phyloP scores from a whole-genome alignment of 768 basidiomycete species.

The Pholiota conissans region DNA sequence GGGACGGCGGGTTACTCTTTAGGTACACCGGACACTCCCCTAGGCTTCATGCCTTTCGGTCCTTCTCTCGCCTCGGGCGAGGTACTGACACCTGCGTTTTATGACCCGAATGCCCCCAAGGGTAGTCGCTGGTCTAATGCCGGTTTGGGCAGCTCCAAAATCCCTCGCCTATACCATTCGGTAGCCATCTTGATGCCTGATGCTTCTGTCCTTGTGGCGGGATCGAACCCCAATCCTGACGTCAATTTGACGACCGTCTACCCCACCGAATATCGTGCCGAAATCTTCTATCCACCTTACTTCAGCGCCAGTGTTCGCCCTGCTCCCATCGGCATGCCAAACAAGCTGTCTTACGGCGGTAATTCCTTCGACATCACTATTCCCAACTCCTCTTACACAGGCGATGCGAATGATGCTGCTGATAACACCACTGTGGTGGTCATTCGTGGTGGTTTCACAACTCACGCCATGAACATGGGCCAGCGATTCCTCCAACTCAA shows the following conservation, averaged over 20 bases:
- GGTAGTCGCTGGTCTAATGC: slow-evolving; percentile 76
- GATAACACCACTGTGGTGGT: slow-evolving; percentile 75
- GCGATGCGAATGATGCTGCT: slow-evolving; percentile 66
- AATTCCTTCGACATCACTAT: slow-evolving; percentile 73
- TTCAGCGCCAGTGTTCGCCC: slow-evolving; percentile 74
- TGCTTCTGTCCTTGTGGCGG: slow-evolving; percentile 83
- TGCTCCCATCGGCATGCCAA: slow-evolving; percentile 64
- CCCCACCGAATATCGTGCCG: slow-evolving; percentile 79
- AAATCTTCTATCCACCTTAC: slow-evolving; percentile 92
- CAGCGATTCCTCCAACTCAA: slow-evolving; percentile 82
- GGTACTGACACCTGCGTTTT: slow-evolving; percentile 74
- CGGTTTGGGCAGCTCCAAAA: slow-evolving; percentile 58
- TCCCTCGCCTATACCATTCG: slow-evolving; percentile 90
- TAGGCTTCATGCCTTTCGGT: slow-evolving; percentile 62
- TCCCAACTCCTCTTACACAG: slow-evolving; percentile 62
- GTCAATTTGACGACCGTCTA: slow-evolving; percentile 59
- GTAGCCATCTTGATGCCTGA: slow-evolving; percentile 87
- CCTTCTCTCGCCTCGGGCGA: slow-evolving; percentile 81
- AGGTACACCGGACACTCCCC: slow-evolving; percentile 46
- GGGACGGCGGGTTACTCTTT: slow-evolving; percentile 91
- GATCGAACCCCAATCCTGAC: slow-evolving; percentile 92
- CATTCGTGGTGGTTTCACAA: slow-evolving; percentile 80
- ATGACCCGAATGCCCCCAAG: slow-evolving; percentile 71
- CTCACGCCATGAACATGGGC: slow-evolving; percentile 88
- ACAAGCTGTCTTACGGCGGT: slow-evolving; percentile 82